phyloP scores from a whole-genome alignment of 441 rosid genomes.

The Croton laevigatus region DNA sequence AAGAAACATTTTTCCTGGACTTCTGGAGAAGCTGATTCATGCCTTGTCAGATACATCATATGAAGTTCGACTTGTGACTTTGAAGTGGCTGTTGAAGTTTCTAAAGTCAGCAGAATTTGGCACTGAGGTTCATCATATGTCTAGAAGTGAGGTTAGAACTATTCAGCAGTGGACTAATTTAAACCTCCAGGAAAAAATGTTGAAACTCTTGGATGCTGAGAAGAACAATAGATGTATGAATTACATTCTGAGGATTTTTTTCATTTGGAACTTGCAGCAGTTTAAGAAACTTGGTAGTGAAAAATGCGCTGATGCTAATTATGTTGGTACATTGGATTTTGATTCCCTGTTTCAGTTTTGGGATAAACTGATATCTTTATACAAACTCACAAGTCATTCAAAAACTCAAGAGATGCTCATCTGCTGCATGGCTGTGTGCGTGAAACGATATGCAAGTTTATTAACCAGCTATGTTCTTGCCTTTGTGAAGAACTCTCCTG shows the following conservation, averaged over 20 bases:
- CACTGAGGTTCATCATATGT: constrained; percentile 24
- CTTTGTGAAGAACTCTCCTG: constrained; percentile 23
- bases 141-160: constrained; percentile 36
- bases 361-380: constrained; percentile 58
- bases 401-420: constrained; percentile 69
- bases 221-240: constrained; percentile 65
- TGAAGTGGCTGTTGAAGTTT: constrained; percentile 82
- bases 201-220: constrained; percentile 61
- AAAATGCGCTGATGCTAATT: constrained; percentile 33
- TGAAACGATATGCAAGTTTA: constrained; percentile 48
- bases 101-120: constrained; percentile 47
- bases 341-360: constrained; percentile 64
- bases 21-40: constrained; percentile 52
- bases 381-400: constrained; percentile 51
- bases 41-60: constrained; percentile 73
- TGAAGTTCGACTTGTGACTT: constrained; percentile 86
- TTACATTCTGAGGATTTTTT: constrained; percentile 76
- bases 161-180: constrained; percentile 63
- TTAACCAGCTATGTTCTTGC: constrained; percentile 34
- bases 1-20: constrained; percentile 36
- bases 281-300: constrained; percentile 37
- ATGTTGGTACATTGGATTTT: constrained; percentile 56
- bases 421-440: constrained; percentile 84
- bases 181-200: constrained; percentile 61
- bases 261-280: constrained; percentile 75